A percentile compares a stretch with the other conserved stretches of the same genome.
Conservation (phyloP, 768 basidiomycete species). For the Bullera alba region DNA sequence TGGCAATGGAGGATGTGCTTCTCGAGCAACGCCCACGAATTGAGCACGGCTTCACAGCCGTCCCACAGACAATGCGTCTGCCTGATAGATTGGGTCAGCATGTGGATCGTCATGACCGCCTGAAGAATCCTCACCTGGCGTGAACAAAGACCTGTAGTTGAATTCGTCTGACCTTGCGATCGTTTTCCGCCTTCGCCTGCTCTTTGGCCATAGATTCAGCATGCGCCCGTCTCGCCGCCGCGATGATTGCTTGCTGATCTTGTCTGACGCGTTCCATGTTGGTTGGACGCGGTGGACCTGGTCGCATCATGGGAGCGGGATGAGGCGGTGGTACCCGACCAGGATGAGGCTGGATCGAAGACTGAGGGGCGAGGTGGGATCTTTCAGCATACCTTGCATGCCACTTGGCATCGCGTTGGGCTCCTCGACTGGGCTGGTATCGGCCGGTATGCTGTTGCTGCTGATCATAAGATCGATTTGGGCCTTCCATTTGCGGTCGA, state of each 20-base stretch:
- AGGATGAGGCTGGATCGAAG: not conserved
- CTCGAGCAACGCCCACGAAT: constrained; percentile 36
- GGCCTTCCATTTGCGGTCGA: too few species aligned
- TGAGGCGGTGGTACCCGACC: constrained; percentile 1
- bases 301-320: not conserved
- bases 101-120: not conserved
- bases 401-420: constrained; percentile 35
- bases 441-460: constrained; percentile 8
- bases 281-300: not conserved
- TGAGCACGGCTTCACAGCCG: constrained; percentile 27
- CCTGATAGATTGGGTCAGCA: constrained; percentile 12
- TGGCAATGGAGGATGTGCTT: constrained; percentile 34
- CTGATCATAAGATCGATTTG: too few species aligned
- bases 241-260: constrained; percentile 19
- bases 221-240: constrained; percentile 11
- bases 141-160: constrained; percentile 39
- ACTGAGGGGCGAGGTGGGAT: not conserved
- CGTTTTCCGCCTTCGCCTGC: constrained; percentile 7
- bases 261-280: constrained; percentile 3
- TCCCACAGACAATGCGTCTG: constrained; percentile 32
- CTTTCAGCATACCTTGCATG: constrained; percentile 1
- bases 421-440: constrained; percentile 31
- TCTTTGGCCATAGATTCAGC: not conserved
- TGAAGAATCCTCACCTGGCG: constrained; percentile 22
- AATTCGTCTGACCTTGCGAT: constrained; percentile 22